A percentile compares a stretch with the other conserved stretches of the same genome.
phyloP scores from a whole-genome alignment of 2,329 filamentous ascomycete species.

The Colletotrichum sp. region DNA sequence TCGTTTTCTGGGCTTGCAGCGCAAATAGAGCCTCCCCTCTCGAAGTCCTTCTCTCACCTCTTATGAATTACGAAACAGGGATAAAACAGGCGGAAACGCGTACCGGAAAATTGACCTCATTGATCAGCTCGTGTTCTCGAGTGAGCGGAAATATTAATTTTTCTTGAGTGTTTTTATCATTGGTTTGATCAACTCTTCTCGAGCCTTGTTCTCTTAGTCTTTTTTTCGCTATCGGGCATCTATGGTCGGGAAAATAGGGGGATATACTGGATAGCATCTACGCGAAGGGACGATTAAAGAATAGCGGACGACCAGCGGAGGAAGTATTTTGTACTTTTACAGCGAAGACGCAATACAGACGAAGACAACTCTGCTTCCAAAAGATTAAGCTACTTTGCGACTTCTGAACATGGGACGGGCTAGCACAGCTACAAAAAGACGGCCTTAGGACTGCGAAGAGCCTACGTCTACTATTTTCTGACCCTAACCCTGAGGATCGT shows the following conservation, averaged over 20 bases:
- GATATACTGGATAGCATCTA: neutral
- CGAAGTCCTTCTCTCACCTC: neutral
- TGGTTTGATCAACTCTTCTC: neutral
- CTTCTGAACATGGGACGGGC: neutral
- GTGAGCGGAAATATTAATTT: neutral
- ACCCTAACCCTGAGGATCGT: neutral
- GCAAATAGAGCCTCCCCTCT: neutral
- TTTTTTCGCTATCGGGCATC: neutral
- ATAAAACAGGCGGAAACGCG: neutral
- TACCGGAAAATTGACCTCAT: neutral
- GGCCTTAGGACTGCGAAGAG: neutral
- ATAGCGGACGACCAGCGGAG: neutral
- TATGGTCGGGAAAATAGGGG: neutral
- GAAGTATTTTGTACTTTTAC: neutral
- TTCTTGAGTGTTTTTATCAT: neutral
- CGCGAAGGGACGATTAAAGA: neutral
- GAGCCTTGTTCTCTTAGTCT: neutral
- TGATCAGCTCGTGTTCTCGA: neutral
- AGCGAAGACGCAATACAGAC: neutral
- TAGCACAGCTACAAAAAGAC: neutral
- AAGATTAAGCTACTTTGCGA: neutral
- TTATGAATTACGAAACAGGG: neutral
- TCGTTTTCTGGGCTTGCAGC: neutral
- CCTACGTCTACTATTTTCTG: neutral
- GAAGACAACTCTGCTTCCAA: neutral